Base-by-base conservation (phyloP, 768 basidiomycete genomes). In the Calocybe indica region DNA sequence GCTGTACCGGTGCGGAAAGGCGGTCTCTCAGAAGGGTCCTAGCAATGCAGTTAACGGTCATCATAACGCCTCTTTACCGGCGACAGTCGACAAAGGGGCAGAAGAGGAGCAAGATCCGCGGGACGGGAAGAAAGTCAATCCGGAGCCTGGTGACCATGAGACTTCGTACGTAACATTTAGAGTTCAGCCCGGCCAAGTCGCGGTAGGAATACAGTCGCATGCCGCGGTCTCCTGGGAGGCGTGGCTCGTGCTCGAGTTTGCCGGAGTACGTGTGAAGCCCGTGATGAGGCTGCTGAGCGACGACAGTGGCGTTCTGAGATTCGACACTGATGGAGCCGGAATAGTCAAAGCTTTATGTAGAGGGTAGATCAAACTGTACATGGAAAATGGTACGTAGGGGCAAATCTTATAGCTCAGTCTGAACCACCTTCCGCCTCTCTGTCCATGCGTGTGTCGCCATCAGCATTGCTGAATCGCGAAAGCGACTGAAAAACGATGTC, bases 401-500 rank as follows among this genome's bases (percentile, higher is more conserved):
- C 22, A 4, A 22, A 22, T 22, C 22, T 22, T 22, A 22, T 22
- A 4, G 54, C 50, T 56, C 49, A 49, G 50, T 30, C 51, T 52
- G 39, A 49, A 50, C 13, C 14, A 37, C 28, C n/a, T 36, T 38
- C 14, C 46, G 14, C 37, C 51, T 8, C 37, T 37, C 31, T 49
- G 47, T 36, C 52, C 47, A 33, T 49, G 36, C 11, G 40, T 35
- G 49, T 6, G 8, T 12, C 42, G 29, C 8, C 28, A 40, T 22
- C 22, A 22, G 22, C 22, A 22, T 22, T 1, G 22, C 22, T 22
- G 34, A 55, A 67, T 36, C 42, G 65, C 22, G 74, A 69, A 40
- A 76, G 68, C 8, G 73, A 69, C 43, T 69, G 75, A 2, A 70
- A 69, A 43, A 88, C 78, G 35, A 89, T 77, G 57, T 85, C 84